Evolutionary conservation across 345 rosid species (phyloP).

Genomic region (Acer negundo): DNA sequence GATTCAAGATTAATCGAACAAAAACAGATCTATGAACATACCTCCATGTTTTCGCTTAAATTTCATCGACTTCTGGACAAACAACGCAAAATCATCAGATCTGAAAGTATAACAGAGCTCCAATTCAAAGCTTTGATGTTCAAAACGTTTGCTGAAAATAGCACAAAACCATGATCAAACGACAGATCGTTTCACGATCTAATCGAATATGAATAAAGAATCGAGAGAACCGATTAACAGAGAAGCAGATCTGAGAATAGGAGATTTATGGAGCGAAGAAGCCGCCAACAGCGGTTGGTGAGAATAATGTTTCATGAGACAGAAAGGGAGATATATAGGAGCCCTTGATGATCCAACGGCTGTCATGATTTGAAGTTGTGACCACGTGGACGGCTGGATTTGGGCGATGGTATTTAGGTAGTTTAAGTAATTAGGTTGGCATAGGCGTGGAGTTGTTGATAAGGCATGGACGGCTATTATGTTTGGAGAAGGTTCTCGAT

Average conservation of each 20-base stretch:
- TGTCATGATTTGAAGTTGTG: background rate
- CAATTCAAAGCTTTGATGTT: too few species aligned
- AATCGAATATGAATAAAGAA: background rate
- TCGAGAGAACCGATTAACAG: background rate
- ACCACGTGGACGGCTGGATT: slow-evolving; percentile 28
- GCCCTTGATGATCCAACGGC: slow-evolving; percentile 26
- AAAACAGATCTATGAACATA: background rate
- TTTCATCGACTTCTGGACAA: background rate
- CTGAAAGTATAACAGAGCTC: background rate
- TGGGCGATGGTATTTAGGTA: background rate
- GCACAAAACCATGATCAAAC: background rate
- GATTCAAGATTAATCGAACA: background rate
- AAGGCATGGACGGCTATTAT: slow-evolving; percentile 18
- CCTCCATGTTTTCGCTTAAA: background rate
- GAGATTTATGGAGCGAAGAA: background rate
- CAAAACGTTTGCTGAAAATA: background rate
- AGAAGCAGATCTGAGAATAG: background rate
- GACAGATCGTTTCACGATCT: slow-evolving; percentile 10
- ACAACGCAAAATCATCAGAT: background rate
- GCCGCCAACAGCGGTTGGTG: background rate
- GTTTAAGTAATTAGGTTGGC: background rate
- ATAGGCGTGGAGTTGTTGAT: background rate
- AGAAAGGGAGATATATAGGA: background rate
- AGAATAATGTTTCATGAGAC: background rate
- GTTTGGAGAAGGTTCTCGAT: slow-evolving; percentile 19